These are phyloP conservation scores for Claviceps africana DNA, from an alignment of 2,329 filamentous ascomycete species.

Conservation along the genomic window DNA sequence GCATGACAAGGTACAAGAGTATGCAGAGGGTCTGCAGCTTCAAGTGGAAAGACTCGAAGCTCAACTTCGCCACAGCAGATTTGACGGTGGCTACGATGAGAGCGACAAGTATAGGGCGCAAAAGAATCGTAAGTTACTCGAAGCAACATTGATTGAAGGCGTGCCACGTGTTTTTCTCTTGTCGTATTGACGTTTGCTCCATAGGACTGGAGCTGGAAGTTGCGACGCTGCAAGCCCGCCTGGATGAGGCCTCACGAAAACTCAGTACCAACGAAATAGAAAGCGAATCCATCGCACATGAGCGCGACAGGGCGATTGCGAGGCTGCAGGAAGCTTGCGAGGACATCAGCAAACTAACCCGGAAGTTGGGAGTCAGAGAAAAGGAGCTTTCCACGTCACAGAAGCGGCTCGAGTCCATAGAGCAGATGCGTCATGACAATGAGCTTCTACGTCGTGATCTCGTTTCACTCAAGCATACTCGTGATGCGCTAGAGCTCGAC, in stretches of 20 bases:
- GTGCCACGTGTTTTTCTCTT: not conserved
- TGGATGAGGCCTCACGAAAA: constrained; percentile 50
- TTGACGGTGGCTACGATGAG: constrained; percentile 28
- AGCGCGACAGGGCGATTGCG: constrained; percentile 50
- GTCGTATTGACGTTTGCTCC: not conserved
- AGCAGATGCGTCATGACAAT: constrained; percentile 25
- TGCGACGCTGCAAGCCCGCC: constrained; percentile 42
- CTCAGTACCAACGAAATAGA: constrained; percentile 48
- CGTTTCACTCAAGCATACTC: constrained; percentile 24
- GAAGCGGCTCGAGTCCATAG: constrained; percentile 26
- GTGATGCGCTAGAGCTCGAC: constrained; percentile 24
- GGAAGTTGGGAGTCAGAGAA: constrained; percentile 26
- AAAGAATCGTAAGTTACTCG: constrained; percentile 39
- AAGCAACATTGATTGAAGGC: too few species aligned
- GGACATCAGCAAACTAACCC: constrained; percentile 37
- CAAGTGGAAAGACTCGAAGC: constrained; percentile 36
- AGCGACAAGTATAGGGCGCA: constrained; percentile 33
- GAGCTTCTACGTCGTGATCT: constrained; percentile 28
- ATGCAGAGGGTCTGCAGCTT: constrained; percentile 37
- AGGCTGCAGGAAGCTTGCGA: constrained; percentile 48
- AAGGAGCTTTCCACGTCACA: constrained; percentile 29
- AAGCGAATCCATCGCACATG: constrained; percentile 45
- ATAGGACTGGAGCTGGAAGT: constrained; percentile 45
- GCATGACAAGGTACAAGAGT: constrained; percentile 39
- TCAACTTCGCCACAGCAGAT: constrained; percentile 32